Evolutionary conservation across 352 stramenopile species (phyloP).

Genomic region (Pythium oligandrum): DNA sequence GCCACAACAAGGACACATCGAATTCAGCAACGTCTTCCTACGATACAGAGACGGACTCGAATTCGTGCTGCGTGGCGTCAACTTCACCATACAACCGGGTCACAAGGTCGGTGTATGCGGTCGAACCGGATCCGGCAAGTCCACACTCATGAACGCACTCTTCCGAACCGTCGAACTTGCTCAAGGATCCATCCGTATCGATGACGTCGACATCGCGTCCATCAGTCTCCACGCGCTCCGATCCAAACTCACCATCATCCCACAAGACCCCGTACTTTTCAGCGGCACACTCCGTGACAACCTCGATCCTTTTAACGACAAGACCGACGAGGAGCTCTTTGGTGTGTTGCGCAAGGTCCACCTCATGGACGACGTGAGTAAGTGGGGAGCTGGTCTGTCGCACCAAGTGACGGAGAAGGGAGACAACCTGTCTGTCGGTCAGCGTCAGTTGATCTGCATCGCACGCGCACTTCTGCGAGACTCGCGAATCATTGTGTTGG

Average conservation of each 20-base stretch:
- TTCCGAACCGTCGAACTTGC: constrained; percentile 33
- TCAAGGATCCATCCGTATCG: constrained; percentile 69
- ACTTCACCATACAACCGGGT: too few relatives aligned
- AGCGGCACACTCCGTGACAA: constrained; percentile 83
- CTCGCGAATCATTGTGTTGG: constrained; percentile 78
- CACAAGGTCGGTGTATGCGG: constrained; percentile 27
- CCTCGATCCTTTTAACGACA: constrained; percentile 81
- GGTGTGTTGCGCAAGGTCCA: constrained; percentile 18
- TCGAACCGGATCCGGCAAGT: constrained; percentile 24
- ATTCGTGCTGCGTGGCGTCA: too few relatives aligned
- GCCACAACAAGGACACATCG: too few relatives aligned
- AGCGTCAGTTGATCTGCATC: constrained; percentile 92
- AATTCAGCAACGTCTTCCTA: too few relatives aligned
- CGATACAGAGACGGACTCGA: too few relatives aligned
- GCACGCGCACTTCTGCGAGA: constrained; percentile 85
- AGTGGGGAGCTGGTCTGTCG: constrained; percentile 43
- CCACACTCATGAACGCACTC: too few relatives aligned
- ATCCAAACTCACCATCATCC: constrained; percentile 55
- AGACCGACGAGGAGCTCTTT: constrained; percentile 37
- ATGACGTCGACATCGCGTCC: constrained; percentile 74
- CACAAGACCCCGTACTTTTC: constrained; percentile 86
- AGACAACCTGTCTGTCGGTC: constrained; percentile 92
- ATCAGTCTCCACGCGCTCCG: constrained; percentile 25
- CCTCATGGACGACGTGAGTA: constrained; percentile 10
- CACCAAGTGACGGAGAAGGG: constrained; percentile 82